phyloP scores from a whole-genome alignment of 2,329 filamentous ascomycete species.

The Penicillium oxalicum region DNA sequence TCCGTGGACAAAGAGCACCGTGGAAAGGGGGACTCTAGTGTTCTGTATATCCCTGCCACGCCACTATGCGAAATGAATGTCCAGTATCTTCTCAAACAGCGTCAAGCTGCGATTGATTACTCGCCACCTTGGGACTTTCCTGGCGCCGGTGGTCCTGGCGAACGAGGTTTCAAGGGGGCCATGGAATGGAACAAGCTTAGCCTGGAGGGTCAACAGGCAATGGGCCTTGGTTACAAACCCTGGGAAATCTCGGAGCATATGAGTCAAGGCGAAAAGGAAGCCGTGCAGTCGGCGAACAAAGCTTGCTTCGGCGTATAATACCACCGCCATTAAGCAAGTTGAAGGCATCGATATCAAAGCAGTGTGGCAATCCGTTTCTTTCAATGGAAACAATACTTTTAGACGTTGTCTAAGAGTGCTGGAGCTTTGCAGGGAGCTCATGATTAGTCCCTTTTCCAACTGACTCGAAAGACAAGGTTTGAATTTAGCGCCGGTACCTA shows the following conservation, averaged over 20 bases:
- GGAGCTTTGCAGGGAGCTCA: no score
- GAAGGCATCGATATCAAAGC: background rate
- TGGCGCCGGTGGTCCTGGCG: slow-evolving; percentile 45
- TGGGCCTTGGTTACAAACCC: slow-evolving; percentile 48
- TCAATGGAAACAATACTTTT: no score
- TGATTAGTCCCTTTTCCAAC: no score
- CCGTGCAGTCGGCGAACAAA: slow-evolving; percentile 50
- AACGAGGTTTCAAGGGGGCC: slow-evolving; percentile 35
- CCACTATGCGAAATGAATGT: slow-evolving; percentile 72
- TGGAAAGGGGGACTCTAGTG: slow-evolving; percentile 69
- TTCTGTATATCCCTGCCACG: slow-evolving; percentile 83
- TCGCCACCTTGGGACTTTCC: slow-evolving; percentile 66
- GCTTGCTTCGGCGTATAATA: slow-evolving; percentile 42
- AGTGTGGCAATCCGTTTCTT: no score
- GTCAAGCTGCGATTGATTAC: slow-evolving; percentile 63
- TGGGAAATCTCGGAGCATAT: slow-evolving; percentile 46
- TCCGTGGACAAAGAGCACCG: slow-evolving; percentile 73
- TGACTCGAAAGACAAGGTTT: no score
- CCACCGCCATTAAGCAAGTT: background rate
- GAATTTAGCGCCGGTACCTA: no score
- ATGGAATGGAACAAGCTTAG: slow-evolving; percentile 37
- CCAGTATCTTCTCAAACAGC: slow-evolving; percentile 63
- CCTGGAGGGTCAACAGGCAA: slow-evolving; percentile 48
- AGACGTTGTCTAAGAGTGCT: no score
- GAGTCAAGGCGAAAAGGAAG: slow-evolving; percentile 46